These are phyloP conservation scores for Cyberlindnera sargentensis DNA, from an alignment of 805 yeast genomes.

Conservation along the genomic window DNA sequence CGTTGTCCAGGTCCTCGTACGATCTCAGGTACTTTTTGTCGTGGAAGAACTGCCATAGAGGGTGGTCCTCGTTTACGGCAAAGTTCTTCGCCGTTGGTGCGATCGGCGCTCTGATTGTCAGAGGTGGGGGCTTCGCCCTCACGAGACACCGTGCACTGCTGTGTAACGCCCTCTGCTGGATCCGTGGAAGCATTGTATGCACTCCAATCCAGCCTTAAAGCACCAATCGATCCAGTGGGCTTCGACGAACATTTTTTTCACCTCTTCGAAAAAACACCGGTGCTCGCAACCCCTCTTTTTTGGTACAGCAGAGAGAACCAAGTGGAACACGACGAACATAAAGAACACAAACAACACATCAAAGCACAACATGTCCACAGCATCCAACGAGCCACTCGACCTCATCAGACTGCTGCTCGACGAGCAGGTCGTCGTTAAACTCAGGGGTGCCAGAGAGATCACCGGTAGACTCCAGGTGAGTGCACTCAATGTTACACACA, in stretches of 20 bases:
- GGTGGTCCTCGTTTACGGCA: slow-evolving; percentile 76
- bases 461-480: slow-evolving; percentile 78
- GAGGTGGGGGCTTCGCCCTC: slow-evolving; percentile 16
- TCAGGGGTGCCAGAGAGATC: slow-evolving; percentile 91
- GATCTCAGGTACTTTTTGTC: slow-evolving; percentile 56
- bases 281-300: not conserved
- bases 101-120: slow-evolving; percentile 68
- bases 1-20: slow-evolving; percentile 42
- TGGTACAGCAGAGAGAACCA: not conserved
- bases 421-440: slow-evolving; percentile 78
- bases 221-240: no score
- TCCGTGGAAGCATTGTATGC: slow-evolving; percentile 7
- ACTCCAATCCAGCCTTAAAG: no score
- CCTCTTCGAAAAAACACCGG: not conserved
- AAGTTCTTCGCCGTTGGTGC: slow-evolving; percentile 74
- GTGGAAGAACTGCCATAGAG: slow-evolving; percentile 87
- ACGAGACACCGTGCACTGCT: slow-evolving; percentile 8
- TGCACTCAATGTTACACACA: slow-evolving; percentile 3
- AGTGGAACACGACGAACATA: no score
- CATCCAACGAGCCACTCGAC: slow-evolving; percentile 73
- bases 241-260: slow-evolving; percentile 1
- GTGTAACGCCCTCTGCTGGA: slow-evolving; percentile 15
- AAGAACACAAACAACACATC: not conserved
- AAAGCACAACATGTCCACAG: slow-evolving; percentile 7
- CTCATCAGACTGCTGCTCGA: slow-evolving; percentile 79